phyloP scores from a whole-genome alignment of 805 yeast species.

The Zygoascus bituminiphila region DNA sequence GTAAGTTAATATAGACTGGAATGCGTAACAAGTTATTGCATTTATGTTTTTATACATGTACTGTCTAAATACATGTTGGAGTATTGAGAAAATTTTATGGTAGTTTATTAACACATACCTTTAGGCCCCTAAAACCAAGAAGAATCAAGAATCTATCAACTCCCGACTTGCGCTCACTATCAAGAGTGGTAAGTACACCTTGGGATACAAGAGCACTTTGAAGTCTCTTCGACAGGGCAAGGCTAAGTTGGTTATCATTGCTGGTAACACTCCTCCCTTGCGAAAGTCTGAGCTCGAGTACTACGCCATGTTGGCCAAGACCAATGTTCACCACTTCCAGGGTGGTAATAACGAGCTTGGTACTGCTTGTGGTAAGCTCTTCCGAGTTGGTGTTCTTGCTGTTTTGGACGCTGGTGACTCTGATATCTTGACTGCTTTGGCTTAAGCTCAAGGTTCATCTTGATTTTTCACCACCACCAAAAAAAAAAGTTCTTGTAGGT shows the following conservation, averaged over 20 bases:
- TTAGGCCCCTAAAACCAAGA: constrained; percentile 93
- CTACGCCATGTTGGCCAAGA: constrained; percentile 99
- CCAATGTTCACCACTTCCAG: constrained; percentile 96
- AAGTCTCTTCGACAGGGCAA: constrained; percentile 98
- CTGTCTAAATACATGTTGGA: background rate
- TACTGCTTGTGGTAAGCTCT: constrained; percentile 99
- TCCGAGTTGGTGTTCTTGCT: constrained; percentile 98
- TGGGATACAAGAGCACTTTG: constrained; percentile 98
- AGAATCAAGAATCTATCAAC: constrained; percentile 89
- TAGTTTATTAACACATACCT: background rate
- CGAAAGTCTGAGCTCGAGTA: constrained; percentile 99
- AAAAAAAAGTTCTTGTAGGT: too few relatives aligned
- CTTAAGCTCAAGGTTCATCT: background rate
- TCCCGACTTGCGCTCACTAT: constrained; percentile 95
- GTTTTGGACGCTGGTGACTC: constrained; percentile 99
- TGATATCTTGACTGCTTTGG: constrained; percentile 61
- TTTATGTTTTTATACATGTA: background rate
- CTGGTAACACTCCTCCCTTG: constrained; percentile 99
- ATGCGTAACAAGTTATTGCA: background rate
- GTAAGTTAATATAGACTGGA: constrained; percentile 50
- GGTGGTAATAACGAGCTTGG: constrained; percentile 99
- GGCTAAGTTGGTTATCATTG: constrained; percentile 96
- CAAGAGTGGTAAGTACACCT: constrained; percentile 99
- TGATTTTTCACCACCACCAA: background rate
- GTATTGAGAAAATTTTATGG: background rate